These are phyloP conservation scores for Samsoniella hepiali DNA, from an alignment of 2,329 filamentous ascomycete species.

Conservation along the genomic window DNA sequence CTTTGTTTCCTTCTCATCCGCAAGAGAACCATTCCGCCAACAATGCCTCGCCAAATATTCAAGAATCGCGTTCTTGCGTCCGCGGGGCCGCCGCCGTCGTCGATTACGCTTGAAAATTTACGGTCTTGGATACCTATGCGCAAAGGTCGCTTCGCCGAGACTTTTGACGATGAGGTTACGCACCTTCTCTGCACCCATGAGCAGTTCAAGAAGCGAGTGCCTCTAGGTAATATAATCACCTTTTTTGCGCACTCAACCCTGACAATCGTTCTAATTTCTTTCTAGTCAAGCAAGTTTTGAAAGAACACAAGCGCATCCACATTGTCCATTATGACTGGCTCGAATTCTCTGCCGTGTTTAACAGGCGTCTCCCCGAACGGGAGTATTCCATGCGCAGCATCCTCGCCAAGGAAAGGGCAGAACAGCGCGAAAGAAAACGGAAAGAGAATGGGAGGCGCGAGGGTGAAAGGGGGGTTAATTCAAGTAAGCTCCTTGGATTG, in stretches of 20 bases:
- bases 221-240: slow-evolving; percentile 32
- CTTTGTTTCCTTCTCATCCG: no score
- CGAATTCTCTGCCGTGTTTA: slow-evolving; percentile 40
- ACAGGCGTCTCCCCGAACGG: slow-evolving; percentile 31
- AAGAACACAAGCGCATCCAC: slow-evolving; percentile 33
- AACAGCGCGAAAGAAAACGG: slow-evolving; percentile 32
- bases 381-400: slow-evolving; percentile 42
- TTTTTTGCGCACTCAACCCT: neutral
- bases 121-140: slow-evolving; percentile 62
- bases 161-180: slow-evolving; percentile 57
- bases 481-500: slow-evolving; percentile 38
- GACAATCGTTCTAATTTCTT: neutral
- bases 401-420: slow-evolving; percentile 30
- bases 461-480: slow-evolving; percentile 45
- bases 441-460: slow-evolving; percentile 38
- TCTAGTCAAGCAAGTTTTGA: slow-evolving; percentile 39
- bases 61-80: slow-evolving; percentile 52
- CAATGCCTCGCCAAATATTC: slow-evolving; percentile 45
- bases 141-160: slow-evolving; percentile 54
- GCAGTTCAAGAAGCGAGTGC: slow-evolving; percentile 50
- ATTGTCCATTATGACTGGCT: slow-evolving; percentile 54
- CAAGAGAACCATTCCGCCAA: neutral
- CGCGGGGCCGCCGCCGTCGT: slow-evolving; percentile 54
- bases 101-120: slow-evolving; percentile 53
- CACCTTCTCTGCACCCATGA: slow-evolving; percentile 68